Evolutionary conservation across 768 basidiomycete genomes (phyloP).

Genomic region (Grammothele lineata): DNA sequence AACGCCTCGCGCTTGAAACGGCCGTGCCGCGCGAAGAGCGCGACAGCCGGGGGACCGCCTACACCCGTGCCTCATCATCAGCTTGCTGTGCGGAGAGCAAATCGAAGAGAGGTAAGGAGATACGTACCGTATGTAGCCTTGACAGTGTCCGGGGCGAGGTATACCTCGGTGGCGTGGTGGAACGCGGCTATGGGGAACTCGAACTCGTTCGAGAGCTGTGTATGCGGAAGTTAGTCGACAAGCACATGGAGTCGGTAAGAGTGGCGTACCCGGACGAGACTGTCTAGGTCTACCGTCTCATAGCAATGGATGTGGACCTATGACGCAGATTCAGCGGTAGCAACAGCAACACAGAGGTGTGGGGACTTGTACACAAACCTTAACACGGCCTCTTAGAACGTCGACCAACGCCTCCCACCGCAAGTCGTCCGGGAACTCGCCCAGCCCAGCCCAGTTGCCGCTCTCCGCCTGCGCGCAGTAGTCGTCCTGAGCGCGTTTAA

Average conservation of each 20-base stretch:
- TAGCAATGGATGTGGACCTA: constrained; percentile 57
- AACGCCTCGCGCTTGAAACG: constrained; percentile 65
- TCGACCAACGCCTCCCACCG: no score
- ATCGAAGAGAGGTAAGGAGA: no score
- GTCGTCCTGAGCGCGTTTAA: no score
- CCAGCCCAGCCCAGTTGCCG: no score
- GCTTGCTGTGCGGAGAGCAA: background rate
- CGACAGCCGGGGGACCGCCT: constrained; percentile 64
- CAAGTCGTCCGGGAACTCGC: no score
- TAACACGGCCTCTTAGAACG: no score
- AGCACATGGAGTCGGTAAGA: no score
- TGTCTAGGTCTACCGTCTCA: constrained; percentile 63
- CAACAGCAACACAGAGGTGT: no score
- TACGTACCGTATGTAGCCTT: constrained; percentile 55
- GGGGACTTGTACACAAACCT: no score
- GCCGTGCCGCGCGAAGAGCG: constrained; percentile 78
- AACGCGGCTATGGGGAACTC: constrained; percentile 77
- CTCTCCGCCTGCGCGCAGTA: no score
- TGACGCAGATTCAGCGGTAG: background rate
- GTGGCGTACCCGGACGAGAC: constrained; percentile 30
- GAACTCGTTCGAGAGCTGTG: constrained; percentile 93
- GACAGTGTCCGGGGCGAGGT: constrained; percentile 78
- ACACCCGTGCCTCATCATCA: background rate
- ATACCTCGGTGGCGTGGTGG: constrained; percentile 87
- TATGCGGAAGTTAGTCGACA: no score